These are phyloP conservation scores for Candida manassasensis DNA, from an alignment of 805 yeast species.

Conservation along the genomic window DNA sequence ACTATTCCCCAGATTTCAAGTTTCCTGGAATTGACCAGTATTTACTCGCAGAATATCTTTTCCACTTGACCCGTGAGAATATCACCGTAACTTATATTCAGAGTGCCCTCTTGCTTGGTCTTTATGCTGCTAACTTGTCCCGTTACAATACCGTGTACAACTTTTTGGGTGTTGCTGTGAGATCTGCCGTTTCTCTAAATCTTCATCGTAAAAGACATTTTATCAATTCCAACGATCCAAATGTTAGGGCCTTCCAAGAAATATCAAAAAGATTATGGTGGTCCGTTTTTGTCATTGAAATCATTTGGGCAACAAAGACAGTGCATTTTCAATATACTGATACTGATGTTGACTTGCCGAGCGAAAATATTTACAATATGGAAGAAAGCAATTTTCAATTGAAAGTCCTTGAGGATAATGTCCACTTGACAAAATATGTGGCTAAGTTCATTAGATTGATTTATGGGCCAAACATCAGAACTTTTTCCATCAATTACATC, in stretches of 20 bases:
- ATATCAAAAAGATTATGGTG: conserved; percentile 38
- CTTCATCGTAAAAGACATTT: conserved; percentile 22
- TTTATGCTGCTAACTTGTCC: conserved; percentile 34
- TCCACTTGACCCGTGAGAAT: conserved; percentile 28
- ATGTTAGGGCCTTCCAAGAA: conserved; percentile 13
- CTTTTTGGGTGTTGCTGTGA: conserved; percentile 35
- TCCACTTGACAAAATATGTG: conserved; percentile 35
- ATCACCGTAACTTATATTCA: conserved; percentile 31
- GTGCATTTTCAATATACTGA: conserved; percentile 39
- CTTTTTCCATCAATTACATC: conserved; percentile 36
- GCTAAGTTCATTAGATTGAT: conserved; percentile 31
- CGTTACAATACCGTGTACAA: conserved; percentile 35
- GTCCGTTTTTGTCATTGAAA: conserved; percentile 37
- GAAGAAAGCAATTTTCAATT: conserved; percentile 26
- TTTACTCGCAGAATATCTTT: conserved; percentile 27
- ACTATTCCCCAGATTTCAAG: conserved; percentile 1
- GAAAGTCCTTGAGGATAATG: conserved; percentile 30
- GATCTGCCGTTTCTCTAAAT: conserved; percentile 34
- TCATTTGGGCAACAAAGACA: conserved; percentile 37
- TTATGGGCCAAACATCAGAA: conserved; percentile 38
- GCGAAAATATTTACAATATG: conserved; percentile 25
- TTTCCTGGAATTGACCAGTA: conserved; percentile 33
- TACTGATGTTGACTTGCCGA: conserved; percentile 39
- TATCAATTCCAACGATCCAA: background rate
- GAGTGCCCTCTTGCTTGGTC: conserved; percentile 28